Percentiles rank a stretch among this genome's conserved stretches.
phyloP scores from a whole-genome alignment of 176 grass and related monocot species.

The Avena atlantica region DNA sequence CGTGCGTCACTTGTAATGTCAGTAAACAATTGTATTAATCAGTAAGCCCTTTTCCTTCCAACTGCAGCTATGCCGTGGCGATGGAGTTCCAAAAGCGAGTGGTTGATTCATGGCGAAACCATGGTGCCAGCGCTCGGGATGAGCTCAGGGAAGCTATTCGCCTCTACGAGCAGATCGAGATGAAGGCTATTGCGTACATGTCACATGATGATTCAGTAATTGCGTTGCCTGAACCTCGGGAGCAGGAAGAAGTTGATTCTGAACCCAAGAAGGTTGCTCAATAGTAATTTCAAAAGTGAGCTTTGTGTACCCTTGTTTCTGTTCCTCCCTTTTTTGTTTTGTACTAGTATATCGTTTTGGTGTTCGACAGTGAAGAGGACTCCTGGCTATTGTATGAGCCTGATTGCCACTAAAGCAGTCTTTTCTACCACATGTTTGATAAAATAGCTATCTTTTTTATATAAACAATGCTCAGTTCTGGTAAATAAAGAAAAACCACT shows the following conservation, averaged over 20 bases:
- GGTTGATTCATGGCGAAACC: conserved; percentile 76
- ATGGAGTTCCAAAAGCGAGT: conserved; percentile 83
- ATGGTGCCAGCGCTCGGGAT: conserved; percentile 70
- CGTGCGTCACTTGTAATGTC: not conserved
- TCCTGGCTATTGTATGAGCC: too few relatives aligned
- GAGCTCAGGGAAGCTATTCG: conserved; percentile 74
- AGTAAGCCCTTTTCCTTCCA: conserved; percentile 22
- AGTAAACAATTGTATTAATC: not conserved
- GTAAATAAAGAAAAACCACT: too few relatives aligned
- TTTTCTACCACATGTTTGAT: too few relatives aligned
- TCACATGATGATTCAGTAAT: conserved; percentile 42
- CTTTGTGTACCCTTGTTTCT: conserved; percentile 2
- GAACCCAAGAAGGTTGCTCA: conserved; percentile 42
- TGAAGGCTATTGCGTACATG: conserved; percentile 56
- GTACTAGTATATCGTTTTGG: not conserved
- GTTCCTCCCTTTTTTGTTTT: not conserved
- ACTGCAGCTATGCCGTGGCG: conserved; percentile 74
- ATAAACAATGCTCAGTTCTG: too few relatives aligned
- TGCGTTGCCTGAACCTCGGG: conserved; percentile 33
- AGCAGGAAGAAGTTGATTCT: conserved; percentile 42
- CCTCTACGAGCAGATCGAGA: conserved; percentile 69
- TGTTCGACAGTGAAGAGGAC: not conserved
- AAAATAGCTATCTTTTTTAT: too few relatives aligned
- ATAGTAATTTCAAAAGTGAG: conserved; percentile 14
- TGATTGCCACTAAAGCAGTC: too few relatives aligned